Base-by-base conservation (phyloP, 2,329 filamentous ascomycete species). In the Ophiocordyceps polyrhachis-furcata region DNA sequence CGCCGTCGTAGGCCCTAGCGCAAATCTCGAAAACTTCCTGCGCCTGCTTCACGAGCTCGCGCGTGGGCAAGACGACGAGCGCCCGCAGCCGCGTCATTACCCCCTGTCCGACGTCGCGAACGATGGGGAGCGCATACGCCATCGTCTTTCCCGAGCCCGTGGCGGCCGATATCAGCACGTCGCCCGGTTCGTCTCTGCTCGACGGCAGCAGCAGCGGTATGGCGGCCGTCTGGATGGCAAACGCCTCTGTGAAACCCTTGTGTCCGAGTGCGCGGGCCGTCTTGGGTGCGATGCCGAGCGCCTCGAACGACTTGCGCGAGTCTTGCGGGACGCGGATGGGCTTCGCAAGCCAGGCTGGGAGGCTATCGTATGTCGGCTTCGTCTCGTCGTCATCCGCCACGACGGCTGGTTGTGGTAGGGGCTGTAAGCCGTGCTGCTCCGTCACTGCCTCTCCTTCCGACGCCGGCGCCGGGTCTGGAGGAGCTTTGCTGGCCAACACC, bases 81-180 rank as follows among this genome's bases (percentile, higher is more conserved):
- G 81, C 88, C 37, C 83, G 74, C 9, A 98, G 64, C 45, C 74
- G 74, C 0, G 81, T 83, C 12, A 77, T 70, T 20, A 65, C 64
- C 14, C 73, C 71, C 29, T 73, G 68, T 51, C 81, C 79, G 43
- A 98, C 66, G 43, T 81, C 79, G 41, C 86, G 76, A 4, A 93
- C 73, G 47, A 98, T 77, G 0, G 91, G 91, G 3, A 98, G 66
- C 0, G 89, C 76, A 55, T 98, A 98, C 0, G 89, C 83, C 15
- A 98, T 62, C 0, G 91, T 98, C 59, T 98, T 98, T 46, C 91
- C 91, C 0, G 91, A 96, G 9, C 91, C 91, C 0, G 91, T 98
- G 1, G 89, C 83, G 0, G 93, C 91, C 8, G 87, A 91, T 3
- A 98, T 80, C 41, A 93, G 81, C 5, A 98, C 62, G 58, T 98